These are phyloP conservation scores for Lactarius vividus DNA, from an alignment of 768 basidiomycete species.

Conservation along the genomic window DNA sequence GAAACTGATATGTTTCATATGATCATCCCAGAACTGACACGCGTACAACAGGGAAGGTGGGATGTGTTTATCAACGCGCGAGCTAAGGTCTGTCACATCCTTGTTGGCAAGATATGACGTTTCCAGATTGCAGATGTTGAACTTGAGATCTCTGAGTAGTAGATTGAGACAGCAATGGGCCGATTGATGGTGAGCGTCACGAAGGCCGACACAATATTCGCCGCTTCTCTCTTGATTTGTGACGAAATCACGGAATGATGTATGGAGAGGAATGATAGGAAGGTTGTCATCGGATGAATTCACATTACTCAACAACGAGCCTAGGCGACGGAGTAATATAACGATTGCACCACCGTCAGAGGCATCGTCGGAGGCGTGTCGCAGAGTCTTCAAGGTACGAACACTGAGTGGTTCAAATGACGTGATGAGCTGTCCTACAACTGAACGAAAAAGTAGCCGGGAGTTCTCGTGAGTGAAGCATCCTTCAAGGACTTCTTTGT, in stretches of 20 bases:
- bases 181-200: background rate
- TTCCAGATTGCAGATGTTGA: conserved; percentile 4
- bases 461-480: no score
- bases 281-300: background rate
- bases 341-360: background rate
- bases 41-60: background rate
- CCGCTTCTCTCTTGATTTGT: background rate
- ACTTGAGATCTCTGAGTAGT: background rate
- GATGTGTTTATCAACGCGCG: background rate
- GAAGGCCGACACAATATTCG: background rate
- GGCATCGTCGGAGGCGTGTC: background rate
- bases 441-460: background rate
- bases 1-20: background rate
- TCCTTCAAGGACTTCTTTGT: background rate
- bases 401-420: background rate
- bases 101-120: background rate
- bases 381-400: background rate
- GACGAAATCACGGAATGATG: conserved; percentile 1
- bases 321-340: background rate
- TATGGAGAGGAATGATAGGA: background rate
- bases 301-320: conserved; percentile 4
- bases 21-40: conserved; percentile 6
- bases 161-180: background rate
- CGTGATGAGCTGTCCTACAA: background rate
- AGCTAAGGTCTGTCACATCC: background rate